Percentiles rank a stretch among this genome's conserved stretches.
Conservation (phyloP, 2,329 filamentous ascomycete genomes). For the Sphaerulina musiva region DNA sequence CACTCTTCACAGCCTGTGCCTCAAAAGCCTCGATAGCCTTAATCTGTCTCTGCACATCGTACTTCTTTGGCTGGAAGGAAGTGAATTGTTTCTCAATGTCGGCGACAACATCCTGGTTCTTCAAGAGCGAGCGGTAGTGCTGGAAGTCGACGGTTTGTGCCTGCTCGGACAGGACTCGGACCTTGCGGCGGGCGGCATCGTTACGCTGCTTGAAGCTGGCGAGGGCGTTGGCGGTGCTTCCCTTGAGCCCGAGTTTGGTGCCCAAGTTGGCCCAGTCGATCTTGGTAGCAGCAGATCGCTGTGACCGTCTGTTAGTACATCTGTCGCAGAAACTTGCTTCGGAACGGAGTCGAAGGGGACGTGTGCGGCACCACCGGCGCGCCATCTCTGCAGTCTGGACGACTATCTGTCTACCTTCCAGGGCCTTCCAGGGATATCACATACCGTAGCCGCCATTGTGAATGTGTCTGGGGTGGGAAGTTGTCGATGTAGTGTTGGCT, state of each 20-base stretch:
- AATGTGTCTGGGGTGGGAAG: background rate
- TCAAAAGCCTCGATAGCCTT: constrained; percentile 99
- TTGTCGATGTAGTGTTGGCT: background rate
- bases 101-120: constrained; percentile 92
- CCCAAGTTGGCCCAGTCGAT: constrained; percentile 97
- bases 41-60: constrained; percentile 88
- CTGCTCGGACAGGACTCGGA: constrained; percentile 75
- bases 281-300: constrained; percentile 98
- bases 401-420: background rate
- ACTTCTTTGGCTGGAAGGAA: constrained; percentile 83
- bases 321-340: constrained; percentile 6
- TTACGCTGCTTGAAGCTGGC: constrained; percentile 99
- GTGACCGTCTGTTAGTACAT: constrained; percentile 29
- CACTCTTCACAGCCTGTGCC: constrained; percentile 92
- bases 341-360: constrained; percentile 1
- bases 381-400: background rate
- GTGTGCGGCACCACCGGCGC: background rate
- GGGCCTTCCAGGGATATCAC: constrained; percentile 3
- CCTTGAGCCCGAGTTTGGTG: constrained; percentile 89
- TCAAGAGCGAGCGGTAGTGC: constrained; percentile 83
- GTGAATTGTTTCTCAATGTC: constrained; percentile 96
- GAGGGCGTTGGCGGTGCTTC: constrained; percentile 84
- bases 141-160: constrained; percentile 85
- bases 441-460: constrained; percentile 32
- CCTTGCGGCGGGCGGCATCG: constrained; percentile 93